Percentiles rank a stretch among this genome's conserved stretches.
Conservation (phyloP, 2,329 filamentous ascomycete genomes). For the Onygenales sp. region DNA sequence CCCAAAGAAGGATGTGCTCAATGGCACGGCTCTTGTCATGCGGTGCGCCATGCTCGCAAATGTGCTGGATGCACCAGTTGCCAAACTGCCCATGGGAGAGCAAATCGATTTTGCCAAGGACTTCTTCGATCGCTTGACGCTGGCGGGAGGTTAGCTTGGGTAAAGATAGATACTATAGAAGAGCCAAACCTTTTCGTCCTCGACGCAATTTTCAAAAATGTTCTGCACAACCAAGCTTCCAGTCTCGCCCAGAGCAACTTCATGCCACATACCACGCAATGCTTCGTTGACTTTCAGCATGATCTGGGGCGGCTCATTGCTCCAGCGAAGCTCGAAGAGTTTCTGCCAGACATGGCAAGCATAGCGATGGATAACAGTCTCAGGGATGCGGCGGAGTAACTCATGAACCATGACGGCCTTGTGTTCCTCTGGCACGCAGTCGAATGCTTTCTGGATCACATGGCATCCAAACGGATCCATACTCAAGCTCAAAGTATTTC, state of each 20-base stretch:
- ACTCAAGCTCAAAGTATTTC: constrained; percentile 85
- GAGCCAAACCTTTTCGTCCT: constrained; percentile 80
- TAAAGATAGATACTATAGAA: constrained; percentile 12
- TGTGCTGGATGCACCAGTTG: constrained; percentile 99
- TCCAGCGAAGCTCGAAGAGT: constrained; percentile 95
- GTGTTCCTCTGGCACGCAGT: constrained; percentile 93
- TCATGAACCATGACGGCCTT: constrained; percentile 99
- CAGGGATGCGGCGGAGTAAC: constrained; percentile 83
- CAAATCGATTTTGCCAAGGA: constrained; percentile 87
- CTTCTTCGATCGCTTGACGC: constrained; percentile 96
- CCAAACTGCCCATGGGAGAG: constrained; percentile 97
- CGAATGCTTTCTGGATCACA: constrained; percentile 96
- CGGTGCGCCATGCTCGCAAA: constrained; percentile 90
- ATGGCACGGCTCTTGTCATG: constrained; percentile 87
- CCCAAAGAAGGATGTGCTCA: constrained; percentile 88
- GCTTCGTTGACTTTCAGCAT: constrained; percentile 98
- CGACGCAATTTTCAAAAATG: constrained; percentile 98
- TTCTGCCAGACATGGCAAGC: constrained; percentile 99
- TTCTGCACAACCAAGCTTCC: constrained; percentile 98
- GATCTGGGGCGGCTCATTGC: constrained; percentile 86
- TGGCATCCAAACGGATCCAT: constrained; percentile 99
- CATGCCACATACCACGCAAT: constrained; percentile 94
- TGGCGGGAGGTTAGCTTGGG: constrained; percentile 30
- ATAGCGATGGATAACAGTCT: constrained; percentile 97
- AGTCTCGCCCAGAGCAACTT: constrained; percentile 93